A percentile compares a stretch with the other conserved stretches of the same genome.
These are phyloP conservation scores for Haberlea rhodopensis DNA, from an alignment of 257 asterid genomes.

Conservation along the genomic window DNA sequence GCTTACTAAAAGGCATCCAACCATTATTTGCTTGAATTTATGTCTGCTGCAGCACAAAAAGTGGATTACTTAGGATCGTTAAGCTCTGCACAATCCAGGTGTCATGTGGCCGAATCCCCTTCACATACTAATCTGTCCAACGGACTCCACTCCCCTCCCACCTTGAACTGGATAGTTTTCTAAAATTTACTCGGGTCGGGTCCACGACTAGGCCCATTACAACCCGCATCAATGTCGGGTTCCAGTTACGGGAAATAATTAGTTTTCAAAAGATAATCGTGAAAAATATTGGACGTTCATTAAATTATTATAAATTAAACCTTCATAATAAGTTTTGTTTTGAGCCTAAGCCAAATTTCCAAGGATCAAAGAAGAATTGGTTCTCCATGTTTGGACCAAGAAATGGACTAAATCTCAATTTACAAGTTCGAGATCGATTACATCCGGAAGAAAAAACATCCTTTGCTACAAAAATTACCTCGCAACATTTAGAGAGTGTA, in stretches of 20 bases:
- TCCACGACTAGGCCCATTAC: background rate
- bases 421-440: too few relatives aligned
- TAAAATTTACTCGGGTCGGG: background rate
- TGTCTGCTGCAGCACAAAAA: background rate
- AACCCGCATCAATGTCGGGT: background rate
- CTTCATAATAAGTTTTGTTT: too few relatives aligned
- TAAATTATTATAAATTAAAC: too few relatives aligned
- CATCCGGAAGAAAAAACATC: too few relatives aligned
- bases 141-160: background rate
- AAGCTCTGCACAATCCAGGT: background rate
- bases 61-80: background rate
- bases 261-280: too few relatives aligned
- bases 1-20: conserved; percentile 36
- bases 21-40: conserved; percentile 25
- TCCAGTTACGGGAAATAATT: too few relatives aligned
- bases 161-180: too few relatives aligned
- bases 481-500: background rate
- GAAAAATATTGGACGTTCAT: too few relatives aligned
- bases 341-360: too few relatives aligned
- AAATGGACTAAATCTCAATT: too few relatives aligned
- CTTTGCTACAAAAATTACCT: background rate
- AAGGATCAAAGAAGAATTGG: too few relatives aligned
- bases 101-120: background rate
- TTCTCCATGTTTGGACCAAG: too few relatives aligned
- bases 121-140: background rate